Evolutionary conservation across 2,329 filamentous ascomycete species (phyloP), one percentile per base, ranked within the genome.

Genomic region (Amylocarpus encephaloides): DNA sequence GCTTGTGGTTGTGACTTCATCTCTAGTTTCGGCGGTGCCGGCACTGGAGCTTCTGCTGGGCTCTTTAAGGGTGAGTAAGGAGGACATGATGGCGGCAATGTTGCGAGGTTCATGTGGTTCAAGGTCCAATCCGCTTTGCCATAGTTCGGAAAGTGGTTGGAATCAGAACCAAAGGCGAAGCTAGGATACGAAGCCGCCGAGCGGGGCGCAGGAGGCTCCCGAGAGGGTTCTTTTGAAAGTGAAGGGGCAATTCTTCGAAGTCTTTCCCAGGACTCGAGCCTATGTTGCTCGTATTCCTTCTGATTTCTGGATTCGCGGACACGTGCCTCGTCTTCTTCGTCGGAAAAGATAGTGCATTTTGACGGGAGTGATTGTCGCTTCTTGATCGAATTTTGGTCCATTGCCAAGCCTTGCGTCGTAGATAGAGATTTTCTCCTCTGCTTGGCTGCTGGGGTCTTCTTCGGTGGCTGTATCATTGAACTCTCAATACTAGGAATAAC

Each of bases 311-410:
- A 4, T 26, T 26, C 7, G 22, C 22, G 7, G 4, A 26, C 22
- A 26, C 22, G 4, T 26, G 22, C 22, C 7, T 26, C 22, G 7
- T 26, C 22, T 7, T 26, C 22, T 26, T 26, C 22, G 22, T 26
- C 22, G 7, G 22, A 16, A 12, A 50, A 34, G 5, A 40, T 41
- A 16, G 26, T 12, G 43, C n/a, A 32, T 34, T 18, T 39, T 26
- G 26, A 26, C 22, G 45, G 49, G 11, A 40, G 36, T 10, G 55
- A 52, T 35, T 58, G 54, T 11, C 47, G 41, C 44, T 50, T 54
- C 30, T 48, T 56, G 12, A 34, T 50, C 3, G 5, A 30, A 2
- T 19, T 22, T 32, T 46, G 30, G 9, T 36, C 34, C 11, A 9
- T 32, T 19, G 19, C 45, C 38, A 42, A 13, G 19, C 39, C 38